Conservation (phyloP, 768 basidiomycete species). For the Favolaschia claudopus region DNA sequence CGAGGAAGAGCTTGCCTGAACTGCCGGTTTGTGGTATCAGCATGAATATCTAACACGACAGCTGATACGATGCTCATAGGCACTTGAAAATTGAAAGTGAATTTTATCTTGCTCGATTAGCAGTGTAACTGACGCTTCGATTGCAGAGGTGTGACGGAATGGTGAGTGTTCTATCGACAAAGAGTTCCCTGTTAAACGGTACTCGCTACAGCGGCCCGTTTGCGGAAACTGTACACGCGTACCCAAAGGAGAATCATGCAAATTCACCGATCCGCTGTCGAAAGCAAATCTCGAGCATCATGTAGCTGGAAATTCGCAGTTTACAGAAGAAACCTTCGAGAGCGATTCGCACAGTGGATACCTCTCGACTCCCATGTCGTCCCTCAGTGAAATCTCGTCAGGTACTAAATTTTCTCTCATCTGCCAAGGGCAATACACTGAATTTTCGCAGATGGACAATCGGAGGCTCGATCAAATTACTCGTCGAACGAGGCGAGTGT, state of each 20-base stretch:
- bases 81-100: conserved; percentile 9
- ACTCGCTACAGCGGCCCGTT: neutral
- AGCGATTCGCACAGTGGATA: neutral
- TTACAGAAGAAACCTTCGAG: neutral
- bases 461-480: neutral
- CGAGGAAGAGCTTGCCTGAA: conserved; percentile 4
- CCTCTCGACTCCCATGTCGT: neutral
- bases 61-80: neutral
- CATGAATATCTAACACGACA: neutral
- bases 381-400: neutral
- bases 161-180: neutral
- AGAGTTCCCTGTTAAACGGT: neutral
- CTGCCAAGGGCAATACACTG: neutral
- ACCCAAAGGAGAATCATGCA: conserved; percentile 8
- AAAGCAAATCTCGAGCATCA: neutral
- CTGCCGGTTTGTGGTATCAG: conserved; percentile 10
- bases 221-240: conserved; percentile 10
- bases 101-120: neutral
- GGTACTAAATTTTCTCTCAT: neutral
- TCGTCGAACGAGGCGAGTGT: neutral
- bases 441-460: neutral
- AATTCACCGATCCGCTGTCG: neutral
- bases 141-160: conserved; percentile 16
- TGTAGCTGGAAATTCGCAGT: neutral
- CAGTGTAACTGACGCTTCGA: neutral